Evolutionary conservation across 805 yeast genomes (phyloP), one percentile per base, ranked within the genome.

Genomic region (Barnettozyma salicaria): DNA sequence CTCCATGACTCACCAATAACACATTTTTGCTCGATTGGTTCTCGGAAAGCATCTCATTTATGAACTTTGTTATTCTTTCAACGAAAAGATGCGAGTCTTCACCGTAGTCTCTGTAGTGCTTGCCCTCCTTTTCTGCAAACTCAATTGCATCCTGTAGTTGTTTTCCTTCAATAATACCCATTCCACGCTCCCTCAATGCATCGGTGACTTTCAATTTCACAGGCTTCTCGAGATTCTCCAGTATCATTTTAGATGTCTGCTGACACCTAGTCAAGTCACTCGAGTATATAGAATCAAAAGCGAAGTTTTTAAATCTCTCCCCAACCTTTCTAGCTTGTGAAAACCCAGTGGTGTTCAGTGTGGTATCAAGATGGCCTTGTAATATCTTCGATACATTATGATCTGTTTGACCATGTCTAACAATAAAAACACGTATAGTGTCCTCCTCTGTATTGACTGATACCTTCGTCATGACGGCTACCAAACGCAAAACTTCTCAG

Each of bases 351-450:
- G 60, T 70, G 51, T 85, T 85, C 37, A 87, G 53, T 14, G 74
- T 70, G 5, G 78, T 74, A 52, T 86, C 80, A 29, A 65, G 50
- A 52, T 86, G 95, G 1, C 96, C 96, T 58, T 86, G 96, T 26
- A 86, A 58, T 33, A 81, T 80, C 58, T 76, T 80, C 36, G 70
- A 54, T 26, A 68, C 67, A 53, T 86, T 86, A 58, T 80, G 78
- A 39, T 78, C 78, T 0, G 96, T 86, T 55, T 82, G 92, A 2
- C 95, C 96, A 50, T 86, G 96, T 50, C 96, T 73, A 5, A 86
- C 74, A 5, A 85, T 56, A 45, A 80, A 79, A 3, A 83, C 49
- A 19, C 83, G 62, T 2, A 74, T 54, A 7, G 58, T 47, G 1
- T 28, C 19, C 2, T 36, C 20, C 17, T 48, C 42, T 1, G 36